Conservation (phyloP, 139 green algal genomes). For the Mesotaenium endlicherianum region DNA sequence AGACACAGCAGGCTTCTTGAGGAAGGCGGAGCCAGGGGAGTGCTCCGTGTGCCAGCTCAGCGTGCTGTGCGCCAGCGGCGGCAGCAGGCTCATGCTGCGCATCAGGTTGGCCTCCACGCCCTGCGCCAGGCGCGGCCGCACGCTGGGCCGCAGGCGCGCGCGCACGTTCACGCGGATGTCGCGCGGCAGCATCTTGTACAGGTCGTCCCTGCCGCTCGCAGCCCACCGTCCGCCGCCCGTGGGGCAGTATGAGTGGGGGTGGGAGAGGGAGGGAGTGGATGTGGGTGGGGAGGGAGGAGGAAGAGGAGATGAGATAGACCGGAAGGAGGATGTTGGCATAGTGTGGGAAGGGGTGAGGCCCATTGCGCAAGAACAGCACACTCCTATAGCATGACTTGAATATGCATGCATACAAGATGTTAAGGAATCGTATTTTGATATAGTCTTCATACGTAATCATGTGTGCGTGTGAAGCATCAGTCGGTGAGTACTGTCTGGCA, state of each 20-base stretch:
- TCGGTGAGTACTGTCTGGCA: no score
- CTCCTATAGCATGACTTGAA: no score
- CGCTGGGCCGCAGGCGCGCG: background rate
- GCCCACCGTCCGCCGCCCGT: background rate
- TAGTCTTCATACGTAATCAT: no score
- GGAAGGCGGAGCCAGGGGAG: background rate
- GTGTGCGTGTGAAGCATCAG: no score
- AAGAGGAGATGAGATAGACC: background rate
- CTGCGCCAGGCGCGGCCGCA: background rate
- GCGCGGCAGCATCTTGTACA: constrained; percentile 28
- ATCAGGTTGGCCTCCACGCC: constrained; percentile 11
- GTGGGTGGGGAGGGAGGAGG: background rate
- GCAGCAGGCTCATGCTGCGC: constrained; percentile 9
- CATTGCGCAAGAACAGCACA: no score
- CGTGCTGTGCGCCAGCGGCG: constrained; percentile 8
- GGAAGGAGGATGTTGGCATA: constrained; percentile 2
- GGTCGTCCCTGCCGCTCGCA: constrained; percentile 12
- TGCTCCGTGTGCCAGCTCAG: constrained; percentile 5
- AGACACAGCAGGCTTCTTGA: background rate
- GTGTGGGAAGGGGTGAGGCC: background rate
- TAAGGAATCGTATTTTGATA: no score
- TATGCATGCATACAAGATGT: no score
- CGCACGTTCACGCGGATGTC: background rate
- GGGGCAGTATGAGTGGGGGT: background rate
- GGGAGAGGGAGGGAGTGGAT: background rate